phyloP scores from a whole-genome alignment of 352 stramenopile species.

The Lagenidium sp. region DNA sequence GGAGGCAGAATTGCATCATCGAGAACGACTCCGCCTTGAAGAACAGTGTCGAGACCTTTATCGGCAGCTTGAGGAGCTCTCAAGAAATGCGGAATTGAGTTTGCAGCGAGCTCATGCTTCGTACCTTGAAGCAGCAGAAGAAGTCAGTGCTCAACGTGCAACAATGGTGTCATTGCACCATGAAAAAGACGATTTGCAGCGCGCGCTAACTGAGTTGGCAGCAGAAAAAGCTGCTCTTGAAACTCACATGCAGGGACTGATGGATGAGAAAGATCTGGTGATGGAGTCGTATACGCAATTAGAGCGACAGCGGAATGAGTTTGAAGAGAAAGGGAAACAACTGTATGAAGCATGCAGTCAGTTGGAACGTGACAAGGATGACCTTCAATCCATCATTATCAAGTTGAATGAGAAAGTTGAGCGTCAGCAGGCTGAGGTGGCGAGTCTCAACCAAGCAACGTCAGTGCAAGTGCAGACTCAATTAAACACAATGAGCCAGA shows the following conservation, averaged over 20 bases:
- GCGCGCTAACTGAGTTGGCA: slow-evolving; percentile 28
- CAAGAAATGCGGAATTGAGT: slow-evolving; percentile 28
- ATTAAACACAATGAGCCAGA: background rate
- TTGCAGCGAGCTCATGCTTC: too few species aligned
- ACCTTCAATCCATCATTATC: slow-evolving; percentile 1
- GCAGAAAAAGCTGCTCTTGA: slow-evolving; percentile 45
- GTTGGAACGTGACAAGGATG: slow-evolving; percentile 11
- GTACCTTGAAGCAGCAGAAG: slow-evolving; percentile 27
- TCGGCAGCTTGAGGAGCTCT: slow-evolving; percentile 30
- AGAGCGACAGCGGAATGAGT: slow-evolving; percentile 37
- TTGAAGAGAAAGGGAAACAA: slow-evolving; percentile 21
- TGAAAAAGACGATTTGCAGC: slow-evolving; percentile 59
- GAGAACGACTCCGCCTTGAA: slow-evolving; percentile 44
- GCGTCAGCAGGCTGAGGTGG: slow-evolving; percentile 4
- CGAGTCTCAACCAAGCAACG: too few species aligned
- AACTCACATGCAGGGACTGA: slow-evolving; percentile 25
- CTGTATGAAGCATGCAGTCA: slow-evolving; percentile 7
- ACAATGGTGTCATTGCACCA: slow-evolving; percentile 34
- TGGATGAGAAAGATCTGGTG: slow-evolving; percentile 23
- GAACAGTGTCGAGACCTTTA: slow-evolving; percentile 45
- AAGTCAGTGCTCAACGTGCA: slow-evolving; percentile 38
- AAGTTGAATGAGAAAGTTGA: slow-evolving; percentile 1
- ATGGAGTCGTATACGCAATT: slow-evolving; percentile 23
- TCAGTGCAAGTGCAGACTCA: background rate
- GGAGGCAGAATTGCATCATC: slow-evolving; percentile 42